Percentiles rank a stretch among this genome's conserved stretches.
These are phyloP conservation scores for Novymonas esmeraldas DNA, from an alignment of 208 protist species.

Conservation along the genomic window DNA sequence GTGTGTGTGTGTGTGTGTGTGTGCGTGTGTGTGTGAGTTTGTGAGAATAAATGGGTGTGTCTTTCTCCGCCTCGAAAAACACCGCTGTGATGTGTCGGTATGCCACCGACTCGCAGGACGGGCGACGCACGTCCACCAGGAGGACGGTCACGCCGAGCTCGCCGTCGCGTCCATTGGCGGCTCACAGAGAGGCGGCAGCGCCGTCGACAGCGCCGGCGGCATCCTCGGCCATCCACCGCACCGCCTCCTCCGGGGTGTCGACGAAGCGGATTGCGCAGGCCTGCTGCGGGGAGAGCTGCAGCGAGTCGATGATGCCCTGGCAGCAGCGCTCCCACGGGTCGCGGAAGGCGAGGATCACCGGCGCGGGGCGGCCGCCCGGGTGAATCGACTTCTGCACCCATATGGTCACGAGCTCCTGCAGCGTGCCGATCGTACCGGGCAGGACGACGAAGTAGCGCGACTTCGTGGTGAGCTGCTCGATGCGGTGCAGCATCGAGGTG, in stretches of 20 bases:
- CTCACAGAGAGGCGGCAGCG: too few species aligned
- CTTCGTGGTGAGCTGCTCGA: constrained; percentile 61
- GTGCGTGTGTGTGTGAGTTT: neutral
- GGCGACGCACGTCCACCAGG: too few species aligned
- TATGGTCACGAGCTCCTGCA: constrained; percentile 72
- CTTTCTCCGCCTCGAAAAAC: too few species aligned
- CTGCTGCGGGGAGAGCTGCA: constrained; percentile 39
- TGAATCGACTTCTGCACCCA: constrained; percentile 57
- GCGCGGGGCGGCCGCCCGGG: constrained; percentile 18
- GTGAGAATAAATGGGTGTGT: neutral
- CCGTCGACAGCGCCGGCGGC: constrained; percentile 18
- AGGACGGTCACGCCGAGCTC: too few species aligned
- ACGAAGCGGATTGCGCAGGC: constrained; percentile 56
- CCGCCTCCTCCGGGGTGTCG: constrained; percentile 57
- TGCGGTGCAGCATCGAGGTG: constrained; percentile 54
- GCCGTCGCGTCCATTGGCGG: too few species aligned
- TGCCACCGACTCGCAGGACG: too few species aligned
- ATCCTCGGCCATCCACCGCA: constrained; percentile 49
- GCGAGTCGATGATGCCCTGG: constrained; percentile 34
- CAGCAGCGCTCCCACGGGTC: constrained; percentile 73
- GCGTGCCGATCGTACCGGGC: constrained; percentile 63
- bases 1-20: neutral
- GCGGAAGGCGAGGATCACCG: constrained; percentile 71
- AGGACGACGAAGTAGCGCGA: constrained; percentile 70
- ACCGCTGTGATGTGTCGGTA: too few species aligned